phyloP scores from a whole-genome alignment of 23 red algal genomes.

The Gracilaria gracilis region DNA sequence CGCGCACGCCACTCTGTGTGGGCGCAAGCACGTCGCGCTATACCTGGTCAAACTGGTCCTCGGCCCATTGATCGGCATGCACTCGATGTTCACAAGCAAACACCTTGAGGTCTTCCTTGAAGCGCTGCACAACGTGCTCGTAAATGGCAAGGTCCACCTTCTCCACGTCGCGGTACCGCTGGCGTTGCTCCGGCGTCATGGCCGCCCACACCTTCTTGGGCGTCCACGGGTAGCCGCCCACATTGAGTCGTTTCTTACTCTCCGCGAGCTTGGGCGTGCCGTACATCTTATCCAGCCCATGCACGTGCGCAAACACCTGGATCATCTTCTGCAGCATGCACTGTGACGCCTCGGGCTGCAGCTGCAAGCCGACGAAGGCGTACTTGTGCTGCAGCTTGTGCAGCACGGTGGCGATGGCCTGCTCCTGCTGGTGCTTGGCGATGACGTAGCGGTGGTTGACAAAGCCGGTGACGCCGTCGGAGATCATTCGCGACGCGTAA shows the following conservation, averaged over 20 bases:
- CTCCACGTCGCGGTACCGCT: slow-evolving; percentile 33
- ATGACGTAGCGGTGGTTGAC: slow-evolving; percentile 24
- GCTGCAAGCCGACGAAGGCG: slow-evolving; percentile 59
- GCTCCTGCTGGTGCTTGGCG: slow-evolving; percentile 23
- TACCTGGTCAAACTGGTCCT: slow-evolving; percentile 46
- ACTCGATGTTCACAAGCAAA: slow-evolving; percentile 52
- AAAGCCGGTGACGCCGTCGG: slow-evolving; percentile 40
- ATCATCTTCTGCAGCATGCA: slow-evolving; percentile 67
- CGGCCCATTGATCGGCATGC: slow-evolving; percentile 31
- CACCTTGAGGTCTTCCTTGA: slow-evolving; percentile 46
- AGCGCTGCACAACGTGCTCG: slow-evolving; percentile 42
- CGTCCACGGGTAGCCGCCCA: slow-evolving; percentile 60
- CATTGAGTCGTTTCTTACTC: slow-evolving; percentile 40
- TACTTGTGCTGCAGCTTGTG: slow-evolving; percentile 20
- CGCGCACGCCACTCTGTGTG: too few relatives aligned
- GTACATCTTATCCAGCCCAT: slow-evolving; percentile 54
- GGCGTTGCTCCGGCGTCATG: slow-evolving; percentile 38
- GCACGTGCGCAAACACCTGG: slow-evolving; percentile 57
- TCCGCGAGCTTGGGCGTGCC: slow-evolving; percentile 44
- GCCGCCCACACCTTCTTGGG: slow-evolving; percentile 36
- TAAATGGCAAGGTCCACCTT: slow-evolving; percentile 60
- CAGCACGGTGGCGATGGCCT: slow-evolving; percentile 30
- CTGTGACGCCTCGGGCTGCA: slow-evolving; percentile 38
- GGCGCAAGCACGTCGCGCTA: too few relatives aligned
- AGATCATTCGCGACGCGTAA: slow-evolving; percentile 56